phyloP scores from a whole-genome alignment of 176 grass and related monocot species.

The Echinochloa phyllopogon region DNA sequence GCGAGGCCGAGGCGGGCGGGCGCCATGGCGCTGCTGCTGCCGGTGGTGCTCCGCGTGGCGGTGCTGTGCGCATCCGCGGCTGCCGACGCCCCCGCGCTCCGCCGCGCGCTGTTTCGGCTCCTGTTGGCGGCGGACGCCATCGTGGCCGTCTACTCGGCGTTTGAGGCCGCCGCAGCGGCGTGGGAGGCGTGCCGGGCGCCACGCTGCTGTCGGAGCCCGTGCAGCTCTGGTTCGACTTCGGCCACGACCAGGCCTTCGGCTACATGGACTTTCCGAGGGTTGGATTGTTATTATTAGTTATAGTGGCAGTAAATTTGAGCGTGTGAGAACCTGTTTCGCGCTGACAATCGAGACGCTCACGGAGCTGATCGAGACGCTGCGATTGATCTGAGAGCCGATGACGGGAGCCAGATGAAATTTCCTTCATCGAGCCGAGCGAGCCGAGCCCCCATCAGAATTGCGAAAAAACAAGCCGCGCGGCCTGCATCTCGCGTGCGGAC shows the following conservation, averaged over 20 bases:
- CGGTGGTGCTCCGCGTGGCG: slow-evolving; percentile 30
- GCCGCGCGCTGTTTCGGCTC: slow-evolving; percentile 51
- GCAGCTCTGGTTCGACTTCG: slow-evolving; percentile 96
- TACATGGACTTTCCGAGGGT: too few species aligned
- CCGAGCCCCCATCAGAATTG: too few species aligned
- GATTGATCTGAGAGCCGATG: too few species aligned
- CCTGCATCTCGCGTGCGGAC: too few species aligned
- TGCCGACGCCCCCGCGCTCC: slow-evolving; percentile 16
- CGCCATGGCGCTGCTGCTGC: background rate
- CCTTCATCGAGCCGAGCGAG: too few species aligned
- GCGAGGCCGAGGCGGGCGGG: background rate
- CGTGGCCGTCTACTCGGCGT: slow-evolving; percentile 70
- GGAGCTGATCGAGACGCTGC: too few species aligned
- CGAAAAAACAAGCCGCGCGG: too few species aligned
- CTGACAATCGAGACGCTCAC: too few species aligned
- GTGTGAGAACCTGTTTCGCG: too few species aligned
- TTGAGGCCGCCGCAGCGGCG: slow-evolving; percentile 56
- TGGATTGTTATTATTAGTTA: too few species aligned
- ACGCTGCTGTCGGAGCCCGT: slow-evolving; percentile 71
- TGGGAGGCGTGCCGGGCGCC: slow-evolving; percentile 62
- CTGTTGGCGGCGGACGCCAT: slow-evolving; percentile 81
- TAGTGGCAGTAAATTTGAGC: too few species aligned
- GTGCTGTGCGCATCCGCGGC: slow-evolving; percentile 37
- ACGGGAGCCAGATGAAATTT: too few species aligned
- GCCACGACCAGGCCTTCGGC: slow-evolving; percentile 87